These are phyloP conservation scores for Calonectria pteridis DNA, from an alignment of 2,329 filamentous ascomycete genomes.

Conservation along the genomic window DNA sequence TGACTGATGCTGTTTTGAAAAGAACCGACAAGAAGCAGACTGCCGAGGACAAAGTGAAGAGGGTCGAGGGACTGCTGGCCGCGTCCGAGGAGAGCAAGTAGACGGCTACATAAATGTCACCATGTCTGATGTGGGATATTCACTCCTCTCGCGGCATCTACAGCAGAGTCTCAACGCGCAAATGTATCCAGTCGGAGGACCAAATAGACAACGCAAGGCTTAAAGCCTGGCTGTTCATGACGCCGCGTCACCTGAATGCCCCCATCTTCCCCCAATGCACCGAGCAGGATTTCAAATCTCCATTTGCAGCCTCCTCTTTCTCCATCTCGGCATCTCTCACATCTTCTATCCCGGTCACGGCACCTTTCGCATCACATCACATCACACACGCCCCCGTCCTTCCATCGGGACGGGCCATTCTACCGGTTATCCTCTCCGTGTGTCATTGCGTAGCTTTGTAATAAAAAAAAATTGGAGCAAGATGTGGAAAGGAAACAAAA, in stretches of 20 bases:
- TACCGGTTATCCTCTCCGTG: background rate
- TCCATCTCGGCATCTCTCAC: background rate
- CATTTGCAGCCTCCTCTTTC: background rate
- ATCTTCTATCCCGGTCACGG: slow-evolving; percentile 5
- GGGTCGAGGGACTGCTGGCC: slow-evolving; percentile 65
- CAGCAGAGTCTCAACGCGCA: background rate
- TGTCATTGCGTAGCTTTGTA: background rate
- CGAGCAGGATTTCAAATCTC: background rate
- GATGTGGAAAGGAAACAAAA: background rate
- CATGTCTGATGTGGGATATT: no score
- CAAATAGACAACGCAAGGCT: slow-evolving; percentile 3
- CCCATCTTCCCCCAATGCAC: background rate
- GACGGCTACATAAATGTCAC: background rate
- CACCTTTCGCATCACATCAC: background rate
- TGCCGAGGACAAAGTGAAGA: slow-evolving; percentile 82
- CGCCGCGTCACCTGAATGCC: background rate
- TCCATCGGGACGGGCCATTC: background rate
- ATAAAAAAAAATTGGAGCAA: slow-evolving; percentile 7
- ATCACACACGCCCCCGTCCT: slow-evolving; percentile 15
- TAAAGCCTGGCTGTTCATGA: background rate
- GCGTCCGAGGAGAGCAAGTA: slow-evolving; percentile 31
- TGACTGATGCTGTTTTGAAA: slow-evolving; percentile 12
- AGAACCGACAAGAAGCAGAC: slow-evolving; percentile 90
- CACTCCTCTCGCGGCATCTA: background rate
- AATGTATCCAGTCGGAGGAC: background rate